Base-by-base conservation (phyloP, 2,329 filamentous ascomycete genomes). In the Magnaporthiopsis rhizophila region DNA sequence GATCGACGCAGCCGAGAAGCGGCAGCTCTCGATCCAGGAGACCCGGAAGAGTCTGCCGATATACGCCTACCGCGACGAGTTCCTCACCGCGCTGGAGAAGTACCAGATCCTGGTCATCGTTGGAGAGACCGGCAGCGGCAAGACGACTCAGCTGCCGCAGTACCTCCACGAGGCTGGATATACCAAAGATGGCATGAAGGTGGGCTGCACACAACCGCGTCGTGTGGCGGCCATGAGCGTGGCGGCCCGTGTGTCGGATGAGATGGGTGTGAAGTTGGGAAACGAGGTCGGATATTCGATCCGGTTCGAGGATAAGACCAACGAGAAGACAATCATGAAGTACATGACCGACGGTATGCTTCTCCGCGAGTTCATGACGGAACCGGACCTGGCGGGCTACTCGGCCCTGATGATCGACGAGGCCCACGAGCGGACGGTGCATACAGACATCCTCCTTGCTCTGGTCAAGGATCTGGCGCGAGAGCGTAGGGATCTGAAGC, bases 271-370 rank as follows among this genome's bases (percentile, higher is more conserved):
- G 66, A 93, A 94, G 74, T 79, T 98, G 13, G 95, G 95, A 0
- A 90, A 91, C 67, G 92, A 97, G 72, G 94, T 98, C 32, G 95
- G 95, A 21, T 99, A 97, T 74, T 89, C 89, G 0, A 96, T 99
- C 69, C 90, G 95, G 66, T 99, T 98, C 71, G 95, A 99, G 73
- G 91, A 97, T 75, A 88, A 88, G 67, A 96, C 92, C 0, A 91
- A 87, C 73, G 92, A 96, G 71, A 96, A 96, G 77, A 98, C 95
- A 0, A 81, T 94, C 9, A 78, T 99, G 64, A 96, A 97, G 75
- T 98, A 97, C 76, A 94, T 96, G 90, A 99, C 95, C 0, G 95
- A 99, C 72, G 95, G 95, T 73, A 96, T 98, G 89, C 80, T 98
- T 56, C 80, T 98, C 36, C 84, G 92, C 72, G 92, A 97, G 73